Evolutionary conservation across 2,329 filamentous ascomycete genomes (phyloP).

Genomic region (Chrysosporium keratinophilum): DNA sequence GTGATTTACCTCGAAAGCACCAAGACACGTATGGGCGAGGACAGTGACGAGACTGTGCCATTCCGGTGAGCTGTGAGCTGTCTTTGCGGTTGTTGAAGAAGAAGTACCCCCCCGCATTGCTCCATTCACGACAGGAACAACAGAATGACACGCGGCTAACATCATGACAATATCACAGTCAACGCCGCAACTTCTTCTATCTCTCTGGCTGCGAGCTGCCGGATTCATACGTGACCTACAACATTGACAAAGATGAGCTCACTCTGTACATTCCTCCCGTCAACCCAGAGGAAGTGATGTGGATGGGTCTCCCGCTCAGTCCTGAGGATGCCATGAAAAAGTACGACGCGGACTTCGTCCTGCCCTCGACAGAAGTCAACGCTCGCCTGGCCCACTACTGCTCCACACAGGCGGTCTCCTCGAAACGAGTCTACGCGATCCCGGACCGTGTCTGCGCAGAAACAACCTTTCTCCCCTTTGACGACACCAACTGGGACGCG

Average conservation of each 20-base stretch:
- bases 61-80: conserved; percentile 58
- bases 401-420: conserved; percentile 25
- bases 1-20: conserved; percentile 83
- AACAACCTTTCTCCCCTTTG: conserved; percentile 61
- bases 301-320: conserved; percentile 78
- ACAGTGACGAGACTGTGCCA: conserved; percentile 71
- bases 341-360: conserved; percentile 75
- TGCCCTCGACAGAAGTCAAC: conserved; percentile 63
- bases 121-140: neutral
- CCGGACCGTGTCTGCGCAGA: conserved; percentile 62
- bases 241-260: conserved; percentile 60
- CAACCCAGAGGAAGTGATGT: conserved; percentile 81
- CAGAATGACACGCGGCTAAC: neutral
- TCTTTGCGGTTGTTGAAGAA: neutral
- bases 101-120: neutral
- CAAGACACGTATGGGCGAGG: conserved; percentile 70
- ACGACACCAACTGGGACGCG: conserved; percentile 48
- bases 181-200: conserved; percentile 91
- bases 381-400: conserved; percentile 50
- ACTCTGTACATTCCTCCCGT: conserved; percentile 85
- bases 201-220: conserved; percentile 74
- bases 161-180: conserved; percentile 26
- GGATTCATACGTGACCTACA: conserved; percentile 72
- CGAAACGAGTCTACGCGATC: conserved; percentile 61
- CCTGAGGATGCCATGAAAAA: conserved; percentile 60